Conservation (phyloP, 805 yeast species). For the Diddensiella transvaalensis region DNA sequence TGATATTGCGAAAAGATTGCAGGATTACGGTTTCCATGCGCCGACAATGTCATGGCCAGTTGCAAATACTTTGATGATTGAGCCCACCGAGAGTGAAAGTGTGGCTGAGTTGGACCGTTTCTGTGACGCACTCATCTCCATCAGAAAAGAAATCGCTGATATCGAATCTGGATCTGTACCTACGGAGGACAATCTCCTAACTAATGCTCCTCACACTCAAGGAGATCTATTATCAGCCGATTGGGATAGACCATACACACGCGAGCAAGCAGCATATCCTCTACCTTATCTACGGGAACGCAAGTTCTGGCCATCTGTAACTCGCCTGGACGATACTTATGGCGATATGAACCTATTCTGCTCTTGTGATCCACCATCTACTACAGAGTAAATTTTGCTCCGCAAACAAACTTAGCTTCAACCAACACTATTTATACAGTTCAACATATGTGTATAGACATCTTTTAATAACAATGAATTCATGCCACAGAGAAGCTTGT, state of each 20-base stretch:
- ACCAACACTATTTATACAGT: neutral
- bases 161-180: conserved; percentile 62
- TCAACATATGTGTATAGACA: neutral
- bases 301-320: conserved; percentile 94
- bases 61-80: conserved; percentile 95
- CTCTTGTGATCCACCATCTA: conserved; percentile 55
- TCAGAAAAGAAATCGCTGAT: conserved; percentile 75
- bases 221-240: conserved; percentile 67
- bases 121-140: conserved; percentile 79
- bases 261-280: conserved; percentile 94
- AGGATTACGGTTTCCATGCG: conserved; percentile 98
- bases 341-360: conserved; percentile 92
- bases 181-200: conserved; percentile 51
- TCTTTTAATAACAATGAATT: conserved; percentile 6
- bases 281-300: conserved; percentile 63
- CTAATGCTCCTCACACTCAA: conserved; percentile 89
- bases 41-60: conserved; percentile 99
- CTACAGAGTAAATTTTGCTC: neutral
- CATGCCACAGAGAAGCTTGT: conserved; percentile 79
- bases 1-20: conserved; percentile 93
- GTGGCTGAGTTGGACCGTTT: conserved; percentile 85
- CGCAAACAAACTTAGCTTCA: neutral
- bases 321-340: conserved; percentile 89
- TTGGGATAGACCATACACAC: conserved; percentile 88
- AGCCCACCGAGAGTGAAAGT: conserved; percentile 95